Evolutionary conservation across 495 filamentous ascomycete species (phyloP).

Genomic region (Tetracladium setigerum): DNA sequence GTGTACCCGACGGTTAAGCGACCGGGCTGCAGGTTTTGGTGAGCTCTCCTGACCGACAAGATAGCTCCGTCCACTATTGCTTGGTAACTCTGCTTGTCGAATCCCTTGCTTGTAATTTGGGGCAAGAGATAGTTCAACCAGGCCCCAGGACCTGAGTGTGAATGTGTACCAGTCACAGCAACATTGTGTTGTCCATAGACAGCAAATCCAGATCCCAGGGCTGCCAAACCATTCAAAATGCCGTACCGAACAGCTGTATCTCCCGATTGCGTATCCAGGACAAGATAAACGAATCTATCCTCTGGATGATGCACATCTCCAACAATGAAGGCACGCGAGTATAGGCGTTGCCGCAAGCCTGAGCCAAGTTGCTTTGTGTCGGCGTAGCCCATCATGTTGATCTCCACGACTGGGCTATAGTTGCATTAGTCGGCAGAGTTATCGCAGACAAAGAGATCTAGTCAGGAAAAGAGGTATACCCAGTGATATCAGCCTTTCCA

Average conservation of each 20-base stretch:
- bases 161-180: conserved; percentile 89
- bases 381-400: conserved; percentile 92
- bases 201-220: conserved; percentile 59
- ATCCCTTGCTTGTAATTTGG: conserved; percentile 86
- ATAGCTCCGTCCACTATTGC: conserved; percentile 86
- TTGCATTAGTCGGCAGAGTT: conserved; percentile 5
- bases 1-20: conserved; percentile 65
- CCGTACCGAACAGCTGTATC: conserved; percentile 88
- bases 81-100: conserved; percentile 80
- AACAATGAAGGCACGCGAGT: conserved; percentile 87
- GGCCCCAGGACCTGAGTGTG: conserved; percentile 84
- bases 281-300: conserved; percentile 80
- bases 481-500: conserved; percentile 92
- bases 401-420: conserved; percentile 73
- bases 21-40: conserved; percentile 65
- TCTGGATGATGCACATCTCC: conserved; percentile 55
- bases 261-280: conserved; percentile 81
- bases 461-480: conserved; percentile 37
- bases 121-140: conserved; percentile 97
- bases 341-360: conserved; percentile 82
- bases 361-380: conserved; percentile 77
- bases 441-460: neutral
- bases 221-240: conserved; percentile 63
- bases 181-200: conserved; percentile 79
- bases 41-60: conserved; percentile 73